Evolutionary conservation across 352 stramenopile genomes (phyloP).

Genomic region (Pythium volutum): DNA sequence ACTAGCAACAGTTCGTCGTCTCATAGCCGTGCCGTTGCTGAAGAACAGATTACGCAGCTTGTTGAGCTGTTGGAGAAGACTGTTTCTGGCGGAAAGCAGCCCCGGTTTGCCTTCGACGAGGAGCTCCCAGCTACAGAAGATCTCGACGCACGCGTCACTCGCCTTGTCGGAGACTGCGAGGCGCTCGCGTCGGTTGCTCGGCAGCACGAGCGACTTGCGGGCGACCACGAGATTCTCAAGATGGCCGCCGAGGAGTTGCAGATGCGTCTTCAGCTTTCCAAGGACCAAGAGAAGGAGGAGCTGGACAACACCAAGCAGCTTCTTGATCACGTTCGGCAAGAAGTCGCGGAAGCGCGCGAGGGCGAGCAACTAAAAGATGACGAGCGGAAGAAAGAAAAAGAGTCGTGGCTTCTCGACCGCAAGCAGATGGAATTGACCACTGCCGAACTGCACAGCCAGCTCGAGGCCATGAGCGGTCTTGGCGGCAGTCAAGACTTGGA

Average conservation of each 20-base stretch:
- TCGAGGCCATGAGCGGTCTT: conserved; percentile 21
- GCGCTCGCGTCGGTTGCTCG: conserved; percentile 25
- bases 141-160: conserved; percentile 19
- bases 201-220: conserved; percentile 24
- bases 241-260: conserved; percentile 41
- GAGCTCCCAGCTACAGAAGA: neutral
- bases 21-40: neutral
- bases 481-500: conserved; percentile 6
- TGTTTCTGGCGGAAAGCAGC: neutral
- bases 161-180: conserved; percentile 34
- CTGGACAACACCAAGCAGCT: conserved; percentile 31
- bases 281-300: conserved; percentile 24
- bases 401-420: conserved; percentile 5
- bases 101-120: neutral
- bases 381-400: neutral
- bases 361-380: conserved; percentile 23
- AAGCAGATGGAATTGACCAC: conserved; percentile 11
- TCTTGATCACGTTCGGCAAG: conserved; percentile 25
- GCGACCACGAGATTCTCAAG: conserved; percentile 41
- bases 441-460: conserved; percentile 20
- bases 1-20: neutral
- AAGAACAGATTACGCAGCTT: neutral
- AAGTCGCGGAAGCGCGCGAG: neutral
- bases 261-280: conserved; percentile 23
- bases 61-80: conserved; percentile 12